Conservation (phyloP, 768 basidiomycete species). For the Agaricus sinodeliciosus region DNA sequence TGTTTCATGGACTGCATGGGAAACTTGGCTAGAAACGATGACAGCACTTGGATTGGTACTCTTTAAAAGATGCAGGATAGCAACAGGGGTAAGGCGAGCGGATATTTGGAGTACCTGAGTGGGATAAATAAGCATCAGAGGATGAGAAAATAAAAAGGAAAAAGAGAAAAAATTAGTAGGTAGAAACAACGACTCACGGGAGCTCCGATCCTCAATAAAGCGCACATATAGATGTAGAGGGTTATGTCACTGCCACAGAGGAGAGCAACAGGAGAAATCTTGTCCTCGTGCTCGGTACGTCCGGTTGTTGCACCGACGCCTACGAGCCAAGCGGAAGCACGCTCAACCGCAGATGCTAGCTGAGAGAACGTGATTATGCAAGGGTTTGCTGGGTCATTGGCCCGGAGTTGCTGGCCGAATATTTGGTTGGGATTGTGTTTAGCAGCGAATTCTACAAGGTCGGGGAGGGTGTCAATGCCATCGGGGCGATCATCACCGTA, state of each 20-base stretch:
- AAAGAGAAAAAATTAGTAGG: neutral
- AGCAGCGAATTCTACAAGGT: conserved; percentile 31
- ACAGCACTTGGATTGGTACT: conserved; percentile 23
- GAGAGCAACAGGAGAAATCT: conserved; percentile 27
- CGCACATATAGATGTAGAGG: conserved; percentile 31
- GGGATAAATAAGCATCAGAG: neutral
- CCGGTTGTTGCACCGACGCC: conserved; percentile 20
- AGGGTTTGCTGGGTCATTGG: conserved; percentile 15
- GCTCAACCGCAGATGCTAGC: conserved; percentile 25
- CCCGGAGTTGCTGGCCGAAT: conserved; percentile 27
- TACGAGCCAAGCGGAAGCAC: conserved; percentile 28
- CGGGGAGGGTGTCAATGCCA: conserved; percentile 28
- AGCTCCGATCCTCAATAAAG: conserved; percentile 20
- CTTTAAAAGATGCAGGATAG: conserved; percentile 28
- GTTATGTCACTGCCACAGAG: conserved; percentile 30
- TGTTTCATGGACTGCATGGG: conserved; percentile 24
- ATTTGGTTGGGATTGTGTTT: conserved; percentile 26
- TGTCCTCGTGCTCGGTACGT: conserved; percentile 17
- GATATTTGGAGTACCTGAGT: conserved; percentile 29
- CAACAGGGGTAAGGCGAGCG: conserved; percentile 27
- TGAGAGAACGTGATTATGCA: conserved; percentile 28
- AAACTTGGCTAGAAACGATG: conserved; percentile 24
- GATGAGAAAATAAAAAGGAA: neutral
- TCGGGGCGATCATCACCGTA: conserved; percentile 19
- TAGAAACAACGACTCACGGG: conserved; percentile 21